Conservation (phyloP, 768 basidiomycete genomes). For the Sarcomyxa edulis region DNA sequence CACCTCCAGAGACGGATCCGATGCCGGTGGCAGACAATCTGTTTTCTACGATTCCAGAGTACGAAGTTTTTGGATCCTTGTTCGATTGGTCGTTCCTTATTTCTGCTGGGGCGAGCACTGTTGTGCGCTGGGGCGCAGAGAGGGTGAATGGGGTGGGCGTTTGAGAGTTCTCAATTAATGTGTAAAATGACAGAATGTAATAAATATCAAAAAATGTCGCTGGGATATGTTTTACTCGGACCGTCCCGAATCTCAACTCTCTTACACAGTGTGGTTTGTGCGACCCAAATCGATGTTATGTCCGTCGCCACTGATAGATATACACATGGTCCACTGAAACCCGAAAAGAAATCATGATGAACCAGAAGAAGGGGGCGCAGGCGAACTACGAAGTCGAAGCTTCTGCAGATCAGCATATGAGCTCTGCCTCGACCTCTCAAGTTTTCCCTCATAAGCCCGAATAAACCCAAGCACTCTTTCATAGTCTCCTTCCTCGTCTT, state of each 20-base stretch:
- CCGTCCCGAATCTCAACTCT: too few relatives aligned
- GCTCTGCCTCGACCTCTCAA: conserved; percentile 54
- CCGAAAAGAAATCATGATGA: too few relatives aligned
- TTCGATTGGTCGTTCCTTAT: conserved; percentile 73
- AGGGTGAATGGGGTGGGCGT: conserved; percentile 30
- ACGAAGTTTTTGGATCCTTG: conserved; percentile 65
- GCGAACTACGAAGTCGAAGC: too few relatives aligned
- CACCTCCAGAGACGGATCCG: conserved; percentile 8
- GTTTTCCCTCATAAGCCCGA: conserved; percentile 41
- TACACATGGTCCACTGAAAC: too few relatives aligned
- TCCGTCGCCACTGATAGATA: too few relatives aligned
- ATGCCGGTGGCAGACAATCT: conserved; percentile 38
- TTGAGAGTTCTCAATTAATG: too few relatives aligned
- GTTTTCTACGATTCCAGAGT: conserved; percentile 69
- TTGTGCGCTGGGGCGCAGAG: conserved; percentile 52
- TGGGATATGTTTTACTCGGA: too few relatives aligned
- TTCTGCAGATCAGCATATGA: conserved; percentile 83
- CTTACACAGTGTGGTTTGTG: too few relatives aligned
- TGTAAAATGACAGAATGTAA: too few relatives aligned
- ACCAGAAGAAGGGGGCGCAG: too few relatives aligned
- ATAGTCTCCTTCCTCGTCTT: conserved; percentile 87
- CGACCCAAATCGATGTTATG: too few relatives aligned
- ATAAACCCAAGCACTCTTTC: conserved; percentile 79
- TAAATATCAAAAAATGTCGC: too few relatives aligned
- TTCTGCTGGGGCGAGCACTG: conserved; percentile 43